phyloP scores from a whole-genome alignment of 2,329 filamentous ascomycete species.

The Alternaria longipes region DNA sequence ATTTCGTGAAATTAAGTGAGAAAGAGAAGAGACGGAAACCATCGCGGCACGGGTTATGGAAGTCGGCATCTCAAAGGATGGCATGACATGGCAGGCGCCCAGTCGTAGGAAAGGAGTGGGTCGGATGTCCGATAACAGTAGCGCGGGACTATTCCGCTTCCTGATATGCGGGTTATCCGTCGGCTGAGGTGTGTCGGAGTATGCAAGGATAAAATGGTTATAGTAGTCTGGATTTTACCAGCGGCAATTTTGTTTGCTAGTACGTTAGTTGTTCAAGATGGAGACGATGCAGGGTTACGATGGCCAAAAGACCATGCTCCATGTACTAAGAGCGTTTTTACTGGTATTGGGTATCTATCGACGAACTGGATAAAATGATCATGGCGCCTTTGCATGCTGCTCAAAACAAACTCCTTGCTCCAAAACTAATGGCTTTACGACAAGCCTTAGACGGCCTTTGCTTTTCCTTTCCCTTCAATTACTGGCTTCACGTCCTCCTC shows the following conservation, averaged over 20 bases:
- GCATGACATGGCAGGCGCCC: slow-evolving; percentile 31
- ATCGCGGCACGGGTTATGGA: slow-evolving; percentile 17
- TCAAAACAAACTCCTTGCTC: not conserved
- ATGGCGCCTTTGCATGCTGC: slow-evolving; percentile 15
- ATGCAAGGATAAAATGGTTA: not conserved
- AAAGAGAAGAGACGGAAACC: slow-evolving; percentile 10
- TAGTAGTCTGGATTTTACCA: not conserved
- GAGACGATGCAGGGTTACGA: not conserved
- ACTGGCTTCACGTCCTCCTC: slow-evolving; percentile 43
- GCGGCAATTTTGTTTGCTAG: not conserved
- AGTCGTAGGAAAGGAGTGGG: slow-evolving; percentile 25
- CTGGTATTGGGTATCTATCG: slow-evolving; percentile 27
- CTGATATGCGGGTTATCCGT: slow-evolving; percentile 23
- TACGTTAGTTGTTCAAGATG: not conserved
- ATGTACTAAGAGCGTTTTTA: not conserved
- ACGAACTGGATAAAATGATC: not conserved
- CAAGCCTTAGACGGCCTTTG: slow-evolving; percentile 42
- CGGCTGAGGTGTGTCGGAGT: slow-evolving; percentile 11
- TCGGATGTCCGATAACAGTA: slow-evolving; percentile 33
- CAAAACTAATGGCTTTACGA: not conserved
- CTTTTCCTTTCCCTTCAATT: slow-evolving; percentile 56
- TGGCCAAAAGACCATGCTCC: not conserved
- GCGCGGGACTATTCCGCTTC: slow-evolving; percentile 22
- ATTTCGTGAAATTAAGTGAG: slow-evolving; percentile 18
- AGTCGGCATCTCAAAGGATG: slow-evolving; percentile 25